These are phyloP conservation scores for Gossypium sturtianum DNA, from an alignment of 345 rosid species.

Conservation along the genomic window DNA sequence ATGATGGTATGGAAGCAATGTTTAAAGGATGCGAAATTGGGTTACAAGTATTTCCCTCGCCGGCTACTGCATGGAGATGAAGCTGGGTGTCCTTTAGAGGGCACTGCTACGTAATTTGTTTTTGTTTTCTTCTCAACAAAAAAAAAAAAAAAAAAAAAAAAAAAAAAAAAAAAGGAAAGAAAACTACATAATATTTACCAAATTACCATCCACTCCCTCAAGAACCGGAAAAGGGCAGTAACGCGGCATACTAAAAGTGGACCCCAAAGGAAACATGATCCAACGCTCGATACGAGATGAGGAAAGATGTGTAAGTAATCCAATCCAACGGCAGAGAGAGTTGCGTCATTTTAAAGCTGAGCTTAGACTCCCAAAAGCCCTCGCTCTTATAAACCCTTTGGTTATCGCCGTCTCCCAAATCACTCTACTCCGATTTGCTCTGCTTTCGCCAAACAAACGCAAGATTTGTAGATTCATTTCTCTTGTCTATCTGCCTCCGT, in stretches of 20 bases:
- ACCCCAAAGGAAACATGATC: conserved; percentile 20
- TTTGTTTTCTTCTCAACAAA: too few relatives aligned
- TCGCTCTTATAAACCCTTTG: conserved; percentile 6
- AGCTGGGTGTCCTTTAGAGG: too few relatives aligned
- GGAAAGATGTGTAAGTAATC: neutral
- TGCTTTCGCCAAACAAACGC: neutral
- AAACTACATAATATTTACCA: neutral
- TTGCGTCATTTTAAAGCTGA: conserved; percentile 43
- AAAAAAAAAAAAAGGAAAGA: too few relatives aligned
- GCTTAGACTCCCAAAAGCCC: conserved; percentile 6
- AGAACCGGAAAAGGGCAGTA: neutral
- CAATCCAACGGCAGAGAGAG: conserved; percentile 36
- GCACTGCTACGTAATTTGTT: too few relatives aligned
- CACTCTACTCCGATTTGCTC: conserved; percentile 10
- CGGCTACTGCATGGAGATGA: too few relatives aligned
- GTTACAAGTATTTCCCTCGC: too few relatives aligned
- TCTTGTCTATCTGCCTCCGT: too few relatives aligned
- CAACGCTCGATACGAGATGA: conserved; percentile 22
- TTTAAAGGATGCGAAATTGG: too few relatives aligned
- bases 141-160: too few relatives aligned
- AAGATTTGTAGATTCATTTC: neutral
- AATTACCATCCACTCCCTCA: neutral
- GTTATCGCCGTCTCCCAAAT: conserved; percentile 11
- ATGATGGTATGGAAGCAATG: too few relatives aligned
- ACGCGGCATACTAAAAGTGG: neutral